Conservation (phyloP, 1,284 basidiomycete species). For the Pseudozyma tsukubaensis region DNA sequence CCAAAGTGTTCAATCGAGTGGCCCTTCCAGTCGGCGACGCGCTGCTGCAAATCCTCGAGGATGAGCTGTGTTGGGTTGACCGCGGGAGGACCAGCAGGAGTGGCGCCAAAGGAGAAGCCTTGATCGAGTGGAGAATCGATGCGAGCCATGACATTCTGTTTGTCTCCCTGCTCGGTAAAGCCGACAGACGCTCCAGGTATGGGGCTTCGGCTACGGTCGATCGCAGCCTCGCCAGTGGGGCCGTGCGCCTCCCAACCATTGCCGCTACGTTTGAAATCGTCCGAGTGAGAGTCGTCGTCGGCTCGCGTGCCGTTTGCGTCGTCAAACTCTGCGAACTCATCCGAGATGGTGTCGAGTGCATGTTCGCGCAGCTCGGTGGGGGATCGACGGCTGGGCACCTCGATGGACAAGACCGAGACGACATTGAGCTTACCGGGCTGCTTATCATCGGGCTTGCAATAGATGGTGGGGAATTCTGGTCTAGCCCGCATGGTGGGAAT, state of each 20-base stretch:
- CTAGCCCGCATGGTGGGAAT: conserved; percentile 84
- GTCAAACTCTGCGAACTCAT: conserved; percentile 36
- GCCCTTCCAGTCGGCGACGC: conserved; percentile 93
- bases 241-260: conserved; percentile 18
- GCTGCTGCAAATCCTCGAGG: conserved; percentile 84
- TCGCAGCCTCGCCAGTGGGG: not conserved
- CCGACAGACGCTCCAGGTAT: conserved; percentile 29
- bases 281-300: conserved; percentile 47
- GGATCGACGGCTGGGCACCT: conserved; percentile 82
- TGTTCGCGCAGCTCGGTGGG: conserved; percentile 68
- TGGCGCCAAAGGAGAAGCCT: conserved; percentile 52
- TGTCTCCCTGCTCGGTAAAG: conserved; percentile 39
- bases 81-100: conserved; percentile 45
- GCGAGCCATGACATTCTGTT: conserved; percentile 32
- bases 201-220: conserved; percentile 20
- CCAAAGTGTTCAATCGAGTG: conserved; percentile 86
- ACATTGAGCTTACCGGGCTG: conserved; percentile 76
- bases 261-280: conserved; percentile 57
- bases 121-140: conserved; percentile 34
- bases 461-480: conserved; percentile 85
- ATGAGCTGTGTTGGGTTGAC: conserved; percentile 77
- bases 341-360: conserved; percentile 50
- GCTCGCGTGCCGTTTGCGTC: conserved; percentile 15
- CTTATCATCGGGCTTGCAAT: conserved; percentile 72
- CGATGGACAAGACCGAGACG: conserved; percentile 89